phyloP scores from a whole-genome alignment of 2,329 filamentous ascomycete genomes.

The Diplodia corticola region DNA sequence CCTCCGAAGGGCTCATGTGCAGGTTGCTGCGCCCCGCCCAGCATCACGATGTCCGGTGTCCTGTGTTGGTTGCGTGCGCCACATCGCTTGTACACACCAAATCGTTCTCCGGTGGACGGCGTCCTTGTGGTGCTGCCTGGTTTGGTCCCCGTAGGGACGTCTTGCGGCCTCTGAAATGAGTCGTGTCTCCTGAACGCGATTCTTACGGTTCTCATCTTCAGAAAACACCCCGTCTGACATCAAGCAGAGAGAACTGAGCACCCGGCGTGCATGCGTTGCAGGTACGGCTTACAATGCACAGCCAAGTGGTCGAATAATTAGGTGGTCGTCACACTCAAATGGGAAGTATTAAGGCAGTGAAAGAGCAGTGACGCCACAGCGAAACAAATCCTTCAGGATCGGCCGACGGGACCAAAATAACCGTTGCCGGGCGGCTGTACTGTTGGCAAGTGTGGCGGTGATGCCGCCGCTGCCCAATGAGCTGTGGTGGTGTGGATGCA shows the following conservation, averaged over 20 bases:
- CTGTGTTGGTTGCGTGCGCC: constrained; percentile 15
- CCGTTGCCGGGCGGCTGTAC: neutral
- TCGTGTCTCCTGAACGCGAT: neutral
- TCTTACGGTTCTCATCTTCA: neutral
- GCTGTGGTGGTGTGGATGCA: neutral
- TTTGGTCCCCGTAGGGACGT: neutral
- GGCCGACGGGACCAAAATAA: neutral
- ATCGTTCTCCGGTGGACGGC: neutral
- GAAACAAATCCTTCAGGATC: neutral
- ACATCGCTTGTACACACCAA: neutral
- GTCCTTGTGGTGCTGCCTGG: neutral
- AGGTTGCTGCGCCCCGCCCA: constrained; percentile 9
- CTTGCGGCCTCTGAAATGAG: neutral
- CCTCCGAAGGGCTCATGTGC: constrained; percentile 8
- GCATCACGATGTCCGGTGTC: constrained; percentile 1
- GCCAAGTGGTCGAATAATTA: neutral
- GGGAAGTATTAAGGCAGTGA: neutral
- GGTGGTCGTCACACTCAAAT: neutral
- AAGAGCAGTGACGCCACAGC: neutral
- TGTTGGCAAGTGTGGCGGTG: constrained; percentile 14
- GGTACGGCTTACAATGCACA: neutral
- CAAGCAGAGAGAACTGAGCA: neutral
- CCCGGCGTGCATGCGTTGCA: neutral
- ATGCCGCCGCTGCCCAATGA: neutral
- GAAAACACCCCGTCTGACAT: neutral